Evolutionary conservation across 495 filamentous ascomycete species (phyloP).

Genomic region (Penicillium angulare): DNA sequence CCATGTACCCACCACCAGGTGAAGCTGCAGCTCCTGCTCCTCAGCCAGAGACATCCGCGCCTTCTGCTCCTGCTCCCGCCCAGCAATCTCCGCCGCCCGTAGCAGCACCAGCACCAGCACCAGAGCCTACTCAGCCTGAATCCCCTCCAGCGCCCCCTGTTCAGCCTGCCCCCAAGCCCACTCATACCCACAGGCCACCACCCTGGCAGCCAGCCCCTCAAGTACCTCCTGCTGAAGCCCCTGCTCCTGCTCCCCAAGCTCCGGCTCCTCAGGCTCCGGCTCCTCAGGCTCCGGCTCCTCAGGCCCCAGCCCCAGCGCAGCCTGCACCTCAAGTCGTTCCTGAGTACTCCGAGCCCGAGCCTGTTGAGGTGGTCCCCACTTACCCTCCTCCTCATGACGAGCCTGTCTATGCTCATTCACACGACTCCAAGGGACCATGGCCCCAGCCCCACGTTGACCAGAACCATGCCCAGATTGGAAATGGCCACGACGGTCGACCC

Average conservation of each 20-base stretch:
- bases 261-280: constrained; percentile 6
- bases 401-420: constrained; percentile 8
- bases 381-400: constrained; percentile 15
- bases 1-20: constrained; percentile 22
- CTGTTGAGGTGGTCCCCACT: background rate
- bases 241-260: background rate
- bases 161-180: constrained; percentile 1
- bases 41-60: background rate
- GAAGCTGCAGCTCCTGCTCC: background rate
- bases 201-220: constrained; percentile 1
- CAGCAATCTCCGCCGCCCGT: background rate
- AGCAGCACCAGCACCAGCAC: background rate
- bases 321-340: constrained; percentile 1
- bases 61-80: background rate
- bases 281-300: background rate
- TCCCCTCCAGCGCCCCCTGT: background rate
- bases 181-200: background rate
- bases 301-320: background rate
- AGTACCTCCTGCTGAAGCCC: background rate
- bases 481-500: constrained; percentile 2
- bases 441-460: constrained; percentile 10
- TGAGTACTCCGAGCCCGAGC: constrained; percentile 1
- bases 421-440: constrained; percentile 10
- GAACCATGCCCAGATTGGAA: constrained; percentile 7
- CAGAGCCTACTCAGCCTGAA: background rate